These are phyloP conservation scores for Schizothecium vesticola DNA, from an alignment of 495 filamentous ascomycete genomes.

Conservation along the genomic window DNA sequence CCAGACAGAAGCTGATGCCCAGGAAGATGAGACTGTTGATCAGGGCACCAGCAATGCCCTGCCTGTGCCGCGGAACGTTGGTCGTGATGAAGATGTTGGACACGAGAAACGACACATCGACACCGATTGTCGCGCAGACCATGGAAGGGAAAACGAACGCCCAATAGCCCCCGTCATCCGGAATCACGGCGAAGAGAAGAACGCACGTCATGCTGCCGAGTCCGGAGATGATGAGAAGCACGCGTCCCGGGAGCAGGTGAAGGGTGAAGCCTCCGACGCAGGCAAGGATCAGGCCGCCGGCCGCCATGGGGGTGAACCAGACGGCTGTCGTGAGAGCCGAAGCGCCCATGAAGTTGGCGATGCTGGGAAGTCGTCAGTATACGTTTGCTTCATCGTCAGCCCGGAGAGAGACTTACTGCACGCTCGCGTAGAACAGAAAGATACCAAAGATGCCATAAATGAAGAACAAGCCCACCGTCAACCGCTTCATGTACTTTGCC, in stretches of 20 bases:
- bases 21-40: constrained; percentile 56
- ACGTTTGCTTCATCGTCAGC: background rate
- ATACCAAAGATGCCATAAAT: constrained; percentile 73
- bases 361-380: constrained; percentile 37
- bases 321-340: constrained; percentile 66
- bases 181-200: constrained; percentile 68
- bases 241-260: constrained; percentile 66
- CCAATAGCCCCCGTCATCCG: constrained; percentile 50
- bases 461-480: constrained; percentile 64
- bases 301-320: constrained; percentile 73
- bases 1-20: constrained; percentile 79
- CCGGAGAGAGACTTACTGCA: constrained; percentile 56
- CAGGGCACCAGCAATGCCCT: constrained; percentile 70
- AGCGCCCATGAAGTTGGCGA: constrained; percentile 59
- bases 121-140: constrained; percentile 73
- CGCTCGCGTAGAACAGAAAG: constrained; percentile 70
- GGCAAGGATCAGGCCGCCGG: constrained; percentile 68
- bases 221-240: constrained; percentile 64
- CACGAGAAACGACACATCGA: constrained; percentile 80
- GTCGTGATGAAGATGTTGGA: constrained; percentile 83
- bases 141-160: constrained; percentile 76
- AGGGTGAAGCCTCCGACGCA: constrained; percentile 69
- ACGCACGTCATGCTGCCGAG: constrained; percentile 59
- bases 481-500: constrained; percentile 64
- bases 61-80: constrained; percentile 59